These are phyloP conservation scores for Neopestalotiopsis sp. DNA, from an alignment of 2,329 filamentous ascomycete genomes.

Conservation along the genomic window DNA sequence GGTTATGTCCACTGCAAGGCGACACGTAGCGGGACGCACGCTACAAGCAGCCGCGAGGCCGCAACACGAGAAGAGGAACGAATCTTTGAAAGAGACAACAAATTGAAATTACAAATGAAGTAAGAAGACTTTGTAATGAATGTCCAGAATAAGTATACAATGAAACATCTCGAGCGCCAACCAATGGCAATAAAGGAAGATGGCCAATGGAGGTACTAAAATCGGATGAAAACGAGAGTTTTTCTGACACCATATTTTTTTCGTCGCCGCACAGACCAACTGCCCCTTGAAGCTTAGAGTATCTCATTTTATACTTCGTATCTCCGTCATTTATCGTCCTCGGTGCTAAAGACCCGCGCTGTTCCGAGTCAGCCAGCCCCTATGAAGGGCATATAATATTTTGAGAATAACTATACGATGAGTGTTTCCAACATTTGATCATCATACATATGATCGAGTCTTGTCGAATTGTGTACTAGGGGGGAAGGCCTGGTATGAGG, in stretches of 20 bases:
- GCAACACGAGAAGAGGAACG: neutral
- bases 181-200: slow-evolving; percentile 6
- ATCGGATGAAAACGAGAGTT: neutral
- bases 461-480: too few relatives aligned
- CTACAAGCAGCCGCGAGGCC: neutral
- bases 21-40: neutral
- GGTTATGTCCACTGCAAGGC: neutral
- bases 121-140: neutral
- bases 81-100: neutral
- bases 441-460: too few relatives aligned
- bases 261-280: neutral
- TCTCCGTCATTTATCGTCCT: neutral
- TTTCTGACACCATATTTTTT: slow-evolving; percentile 1
- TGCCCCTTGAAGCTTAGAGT: neutral
- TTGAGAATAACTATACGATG: too few relatives aligned
- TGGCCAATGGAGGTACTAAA: neutral
- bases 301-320: neutral
- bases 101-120: neutral
- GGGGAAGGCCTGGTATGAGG: neutral
- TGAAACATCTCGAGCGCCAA: neutral
- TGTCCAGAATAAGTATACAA: neutral
- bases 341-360: neutral
- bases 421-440: too few relatives aligned
- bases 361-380: too few relatives aligned
- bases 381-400: too few relatives aligned